A percentile compares a stretch with the other conserved stretches of the same genome.
These are phyloP conservation scores for Gossypium ekmanianum DNA, from an alignment of 345 rosid species.

Conservation along the genomic window DNA sequence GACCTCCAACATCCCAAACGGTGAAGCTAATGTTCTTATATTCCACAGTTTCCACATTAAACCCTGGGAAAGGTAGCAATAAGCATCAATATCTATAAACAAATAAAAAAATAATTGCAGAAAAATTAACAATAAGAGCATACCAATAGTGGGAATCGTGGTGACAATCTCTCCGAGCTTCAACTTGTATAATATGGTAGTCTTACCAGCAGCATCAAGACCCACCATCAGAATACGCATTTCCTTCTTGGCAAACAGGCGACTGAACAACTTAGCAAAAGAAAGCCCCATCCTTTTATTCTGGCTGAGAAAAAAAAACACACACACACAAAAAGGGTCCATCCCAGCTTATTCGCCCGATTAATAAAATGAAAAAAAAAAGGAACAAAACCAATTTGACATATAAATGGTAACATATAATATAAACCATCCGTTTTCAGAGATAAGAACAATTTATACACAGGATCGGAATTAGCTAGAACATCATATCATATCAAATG, in stretches of 20 bases:
- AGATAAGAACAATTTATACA: background rate
- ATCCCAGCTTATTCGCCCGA: background rate
- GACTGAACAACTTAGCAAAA: conserved; percentile 59
- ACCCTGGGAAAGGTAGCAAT: conserved; percentile 32
- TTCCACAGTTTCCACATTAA: conserved; percentile 75
- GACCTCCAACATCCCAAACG: conserved; percentile 82
- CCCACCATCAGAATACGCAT: conserved; percentile 80
- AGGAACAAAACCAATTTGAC: background rate
- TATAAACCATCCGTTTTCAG: background rate
- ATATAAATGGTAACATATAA: background rate
- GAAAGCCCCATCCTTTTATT: conserved; percentile 56
- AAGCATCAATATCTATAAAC: background rate
- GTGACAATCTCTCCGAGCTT: conserved; percentile 74
- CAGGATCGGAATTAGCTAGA: background rate
- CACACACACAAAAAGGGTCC: background rate
- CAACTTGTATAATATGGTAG: conserved; percentile 67
- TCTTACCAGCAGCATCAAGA: conserved; percentile 86
- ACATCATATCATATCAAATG: background rate
- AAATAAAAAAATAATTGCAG: background rate
- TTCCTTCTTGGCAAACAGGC: conserved; percentile 69
- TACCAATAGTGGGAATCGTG: conserved; percentile 72
- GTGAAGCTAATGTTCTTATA: conserved; percentile 79
- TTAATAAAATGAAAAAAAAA: background rate
- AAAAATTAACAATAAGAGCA: background rate
- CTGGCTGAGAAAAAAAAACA: background rate